Percentiles rank a stretch among this genome's conserved stretches.
phyloP scores from a whole-genome alignment of 2,329 filamentous ascomycete genomes.

The Neonectria sp. region DNA sequence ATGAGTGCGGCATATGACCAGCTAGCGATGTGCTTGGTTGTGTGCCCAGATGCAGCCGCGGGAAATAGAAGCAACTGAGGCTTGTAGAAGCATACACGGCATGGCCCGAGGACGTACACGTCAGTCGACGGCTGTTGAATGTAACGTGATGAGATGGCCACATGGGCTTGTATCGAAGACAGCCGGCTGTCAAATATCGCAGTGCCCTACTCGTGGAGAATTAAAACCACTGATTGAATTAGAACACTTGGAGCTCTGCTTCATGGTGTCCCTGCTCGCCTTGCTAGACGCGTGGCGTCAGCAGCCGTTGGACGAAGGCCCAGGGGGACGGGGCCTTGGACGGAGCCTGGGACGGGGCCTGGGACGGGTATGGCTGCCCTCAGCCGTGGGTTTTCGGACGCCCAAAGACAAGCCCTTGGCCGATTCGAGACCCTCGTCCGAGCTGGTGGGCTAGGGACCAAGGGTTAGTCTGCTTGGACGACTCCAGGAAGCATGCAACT shows the following conservation, averaged over 20 bases:
- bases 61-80: neutral
- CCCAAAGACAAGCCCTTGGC: slow-evolving; percentile 43
- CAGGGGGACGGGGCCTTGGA: slow-evolving; percentile 31
- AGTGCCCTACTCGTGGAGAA: slow-evolving; percentile 46
- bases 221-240: slow-evolving; percentile 34
- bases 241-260: slow-evolving; percentile 39
- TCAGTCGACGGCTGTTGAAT: slow-evolving; percentile 9
- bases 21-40: neutral
- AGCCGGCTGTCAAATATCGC: slow-evolving; percentile 25
- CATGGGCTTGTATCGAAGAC: slow-evolving; percentile 22
- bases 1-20: slow-evolving; percentile 9
- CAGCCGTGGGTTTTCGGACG: slow-evolving; percentile 36
- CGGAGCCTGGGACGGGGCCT: slow-evolving; percentile 35
- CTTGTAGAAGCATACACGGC: slow-evolving; percentile 2
- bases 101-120: slow-evolving; percentile 10
- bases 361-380: slow-evolving; percentile 19
- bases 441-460: slow-evolving; percentile 43
- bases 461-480: slow-evolving; percentile 40
- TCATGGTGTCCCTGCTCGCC: slow-evolving; percentile 42
- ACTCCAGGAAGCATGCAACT: slow-evolving; percentile 45
- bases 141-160: slow-evolving; percentile 37
- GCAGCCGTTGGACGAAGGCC: slow-evolving; percentile 42
- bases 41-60: neutral
- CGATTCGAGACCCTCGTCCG: slow-evolving; percentile 50
- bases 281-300: slow-evolving; percentile 49